Evolutionary conservation across 1,284 basidiomycete species (phyloP).

Genomic region (Laetiporus sulphureus): DNA sequence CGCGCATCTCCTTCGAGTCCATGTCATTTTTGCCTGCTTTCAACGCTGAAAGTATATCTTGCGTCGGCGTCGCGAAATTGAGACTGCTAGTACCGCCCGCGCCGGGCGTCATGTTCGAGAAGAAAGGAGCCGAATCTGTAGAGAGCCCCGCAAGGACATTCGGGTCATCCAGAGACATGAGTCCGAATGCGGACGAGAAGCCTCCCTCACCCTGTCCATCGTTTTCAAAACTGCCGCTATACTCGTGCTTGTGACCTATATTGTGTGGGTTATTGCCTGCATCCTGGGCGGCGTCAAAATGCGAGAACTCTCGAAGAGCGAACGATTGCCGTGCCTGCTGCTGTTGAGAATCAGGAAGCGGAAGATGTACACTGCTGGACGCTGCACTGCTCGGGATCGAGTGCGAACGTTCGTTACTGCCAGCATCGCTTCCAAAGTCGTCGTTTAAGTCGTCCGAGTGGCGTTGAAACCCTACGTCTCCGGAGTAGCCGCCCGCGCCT

Average conservation of each 20-base stretch:
- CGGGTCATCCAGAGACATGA: conserved; percentile 66
- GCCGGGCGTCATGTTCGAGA: conserved; percentile 31
- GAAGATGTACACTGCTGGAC: conserved; percentile 21
- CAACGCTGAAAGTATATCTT: conserved; percentile 18
- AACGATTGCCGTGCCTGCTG: conserved; percentile 8
- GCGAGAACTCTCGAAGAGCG: conserved; percentile 3
- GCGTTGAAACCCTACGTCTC: conserved; percentile 7
- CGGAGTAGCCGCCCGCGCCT: conserved; percentile 8
- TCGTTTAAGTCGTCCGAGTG: conserved; percentile 19
- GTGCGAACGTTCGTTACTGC: conserved; percentile 14
- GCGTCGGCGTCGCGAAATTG: conserved; percentile 19
- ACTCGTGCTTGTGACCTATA: conserved; percentile 3
- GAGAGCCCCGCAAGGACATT: conserved; percentile 54
- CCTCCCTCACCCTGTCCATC: conserved; percentile 31
- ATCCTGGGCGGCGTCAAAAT: conserved; percentile 1
- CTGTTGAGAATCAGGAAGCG: conserved; percentile 14
- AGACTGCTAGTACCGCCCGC: conserved; percentile 7
- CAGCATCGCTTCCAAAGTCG: conserved; percentile 21
- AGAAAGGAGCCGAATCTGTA: conserved; percentile 53
- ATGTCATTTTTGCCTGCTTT: conserved; percentile 31
- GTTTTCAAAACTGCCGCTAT: conserved; percentile 9
- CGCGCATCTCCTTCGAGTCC: conserved; percentile 52
- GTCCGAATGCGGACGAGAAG: conserved; percentile 61
- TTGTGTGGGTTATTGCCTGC: neutral
- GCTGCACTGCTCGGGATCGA: conserved; percentile 22